phyloP scores from a whole-genome alignment of 208 protist species.

The Vickermania spadyakhi region DNA sequence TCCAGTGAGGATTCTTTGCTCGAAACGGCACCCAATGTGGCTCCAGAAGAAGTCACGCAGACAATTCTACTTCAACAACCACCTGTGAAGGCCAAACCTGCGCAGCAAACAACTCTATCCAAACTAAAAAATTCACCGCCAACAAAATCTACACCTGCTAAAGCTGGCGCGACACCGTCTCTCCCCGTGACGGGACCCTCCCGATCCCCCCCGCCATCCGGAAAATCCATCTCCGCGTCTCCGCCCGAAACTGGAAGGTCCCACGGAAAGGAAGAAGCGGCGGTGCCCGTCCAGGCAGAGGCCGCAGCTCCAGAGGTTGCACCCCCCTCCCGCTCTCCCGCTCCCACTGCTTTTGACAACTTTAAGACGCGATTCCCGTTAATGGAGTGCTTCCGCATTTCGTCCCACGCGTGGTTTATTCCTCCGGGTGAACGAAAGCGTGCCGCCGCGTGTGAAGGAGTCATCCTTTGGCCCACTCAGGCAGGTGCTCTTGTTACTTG shows the following conservation, averaged over 20 bases:
- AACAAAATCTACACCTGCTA: neutral
- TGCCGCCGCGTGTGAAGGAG: neutral
- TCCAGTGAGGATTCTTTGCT: neutral
- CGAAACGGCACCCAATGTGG: neutral
- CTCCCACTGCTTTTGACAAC: neutral
- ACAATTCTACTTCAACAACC: neutral
- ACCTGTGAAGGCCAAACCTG: neutral
- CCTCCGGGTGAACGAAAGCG: neutral
- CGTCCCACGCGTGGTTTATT: neutral
- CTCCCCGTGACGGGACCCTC: neutral
- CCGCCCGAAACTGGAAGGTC: neutral
- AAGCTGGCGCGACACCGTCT: neutral
- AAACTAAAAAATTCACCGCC: neutral
- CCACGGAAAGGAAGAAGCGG: neutral
- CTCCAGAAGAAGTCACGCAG: neutral
- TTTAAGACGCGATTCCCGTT: neutral
- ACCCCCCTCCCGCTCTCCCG: neutral
- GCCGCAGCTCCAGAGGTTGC: neutral
- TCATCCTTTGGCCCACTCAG: slow-evolving; percentile 1
- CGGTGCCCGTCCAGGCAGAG: too few species aligned
- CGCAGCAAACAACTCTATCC: neutral
- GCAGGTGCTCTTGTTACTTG: neutral
- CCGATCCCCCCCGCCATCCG: neutral
- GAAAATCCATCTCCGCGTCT: neutral
- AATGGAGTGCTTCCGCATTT: neutral